Conservation (phyloP, 805 yeast species). For the Candida tibetensis region DNA sequence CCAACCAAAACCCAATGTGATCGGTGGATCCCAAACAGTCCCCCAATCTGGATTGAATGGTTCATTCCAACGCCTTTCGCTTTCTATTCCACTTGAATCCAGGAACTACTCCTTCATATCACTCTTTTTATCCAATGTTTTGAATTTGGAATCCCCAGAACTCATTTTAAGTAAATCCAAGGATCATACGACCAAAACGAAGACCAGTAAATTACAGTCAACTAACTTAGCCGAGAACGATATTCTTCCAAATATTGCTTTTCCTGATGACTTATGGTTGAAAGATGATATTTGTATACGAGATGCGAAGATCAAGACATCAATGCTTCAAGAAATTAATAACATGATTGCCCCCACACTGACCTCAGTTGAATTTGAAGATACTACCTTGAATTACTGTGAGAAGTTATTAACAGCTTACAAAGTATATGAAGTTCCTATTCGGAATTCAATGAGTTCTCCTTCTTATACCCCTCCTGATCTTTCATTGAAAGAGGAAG, state of each 20-base stretch:
- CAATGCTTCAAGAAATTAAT: conserved; percentile 32
- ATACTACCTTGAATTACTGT: conserved; percentile 25
- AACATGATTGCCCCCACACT: conserved; percentile 17
- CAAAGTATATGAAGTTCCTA: conserved; percentile 24
- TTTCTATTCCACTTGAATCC: conserved; percentile 27
- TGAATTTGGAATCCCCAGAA: conserved; percentile 20
- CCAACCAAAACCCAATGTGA: too few species aligned
- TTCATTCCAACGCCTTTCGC: conserved; percentile 21
- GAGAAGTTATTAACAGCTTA: conserved; percentile 33
- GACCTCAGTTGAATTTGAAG: conserved; percentile 19
- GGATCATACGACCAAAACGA: neutral
- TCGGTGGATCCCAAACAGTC: too few species aligned
- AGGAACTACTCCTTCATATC: conserved; percentile 25
- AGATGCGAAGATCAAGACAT: conserved; percentile 30
- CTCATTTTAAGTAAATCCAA: conserved; percentile 11
- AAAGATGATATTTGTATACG: conserved; percentile 27
- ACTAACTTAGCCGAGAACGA: conserved; percentile 15
- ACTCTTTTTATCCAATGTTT: conserved; percentile 22
- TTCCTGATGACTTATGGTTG: conserved; percentile 40
- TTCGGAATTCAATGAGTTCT: conserved; percentile 1
- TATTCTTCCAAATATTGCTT: conserved; percentile 29
- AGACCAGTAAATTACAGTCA: neutral
- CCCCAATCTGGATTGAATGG: neutral
- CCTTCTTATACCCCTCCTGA: conserved; percentile 10
- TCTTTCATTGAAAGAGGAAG: conserved; percentile 17